A percentile compares a stretch with the other conserved stretches of the same genome.
Conservation (phyloP, 2,329 filamentous ascomycete genomes). For the Teratosphaeria zuluensis region DNA sequence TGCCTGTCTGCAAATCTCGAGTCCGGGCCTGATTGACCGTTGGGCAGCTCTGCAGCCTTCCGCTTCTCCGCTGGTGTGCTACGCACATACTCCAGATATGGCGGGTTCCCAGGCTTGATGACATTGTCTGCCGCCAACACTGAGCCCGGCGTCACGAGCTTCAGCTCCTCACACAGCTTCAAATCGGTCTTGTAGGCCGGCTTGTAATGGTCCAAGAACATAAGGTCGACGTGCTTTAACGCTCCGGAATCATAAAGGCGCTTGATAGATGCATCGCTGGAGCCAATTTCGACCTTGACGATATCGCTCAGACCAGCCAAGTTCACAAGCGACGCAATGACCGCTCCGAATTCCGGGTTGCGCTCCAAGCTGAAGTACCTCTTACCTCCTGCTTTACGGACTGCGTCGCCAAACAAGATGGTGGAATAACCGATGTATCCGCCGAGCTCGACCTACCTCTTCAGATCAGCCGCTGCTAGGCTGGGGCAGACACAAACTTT, state of each 20-base stretch:
- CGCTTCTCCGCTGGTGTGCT: slow-evolving; percentile 55
- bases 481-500: background rate
- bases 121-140: slow-evolving; percentile 62
- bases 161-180: slow-evolving; percentile 65
- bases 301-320: slow-evolving; percentile 63
- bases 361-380: slow-evolving; percentile 63
- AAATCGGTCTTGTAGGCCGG: slow-evolving; percentile 64
- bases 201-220: slow-evolving; percentile 78
- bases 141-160: slow-evolving; percentile 52
- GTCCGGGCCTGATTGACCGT: slow-evolving; percentile 25
- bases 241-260: slow-evolving; percentile 46
- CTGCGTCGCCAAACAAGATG: slow-evolving; percentile 61
- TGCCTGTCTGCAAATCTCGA: slow-evolving; percentile 35
- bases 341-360: slow-evolving; percentile 63
- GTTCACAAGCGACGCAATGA: slow-evolving; percentile 59
- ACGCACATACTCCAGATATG: slow-evolving; percentile 61
- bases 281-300: slow-evolving; percentile 61
- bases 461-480: slow-evolving; percentile 11
- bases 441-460: slow-evolving; percentile 56
- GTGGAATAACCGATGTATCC: slow-evolving; percentile 77
- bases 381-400: slow-evolving; percentile 53
- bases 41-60: slow-evolving; percentile 27
- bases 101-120: slow-evolving; percentile 61
- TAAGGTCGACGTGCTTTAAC: slow-evolving; percentile 54
- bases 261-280: slow-evolving; percentile 55